phyloP scores from a whole-genome alignment of 2,329 filamentous ascomycete genomes.

The Epichloe amarillans region DNA sequence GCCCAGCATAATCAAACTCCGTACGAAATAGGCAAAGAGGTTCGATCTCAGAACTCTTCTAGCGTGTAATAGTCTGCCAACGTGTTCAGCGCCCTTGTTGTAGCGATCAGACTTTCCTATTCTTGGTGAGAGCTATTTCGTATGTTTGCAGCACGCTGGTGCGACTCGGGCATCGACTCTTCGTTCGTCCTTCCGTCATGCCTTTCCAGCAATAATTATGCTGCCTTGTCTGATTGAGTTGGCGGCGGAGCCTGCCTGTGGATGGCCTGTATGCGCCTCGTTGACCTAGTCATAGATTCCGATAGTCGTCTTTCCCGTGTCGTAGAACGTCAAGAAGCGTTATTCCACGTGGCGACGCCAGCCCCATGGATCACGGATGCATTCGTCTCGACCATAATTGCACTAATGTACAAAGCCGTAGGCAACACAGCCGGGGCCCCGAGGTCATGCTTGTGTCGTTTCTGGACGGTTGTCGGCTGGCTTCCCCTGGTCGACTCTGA shows the following conservation, averaged over 20 bases:
- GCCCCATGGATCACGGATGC: neutral
- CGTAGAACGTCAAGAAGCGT: neutral
- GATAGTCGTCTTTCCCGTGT: too few species aligned
- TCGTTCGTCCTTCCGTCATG: too few species aligned
- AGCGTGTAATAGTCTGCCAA: neutral
- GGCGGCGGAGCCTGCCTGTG: neutral
- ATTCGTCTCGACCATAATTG: neutral
- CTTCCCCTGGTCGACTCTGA: neutral
- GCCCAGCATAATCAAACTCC: neutral
- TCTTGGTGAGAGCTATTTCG: neutral
- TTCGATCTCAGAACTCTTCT: neutral
- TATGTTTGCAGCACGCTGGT: neutral
- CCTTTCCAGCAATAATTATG: too few species aligned
- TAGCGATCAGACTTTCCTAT: neutral
- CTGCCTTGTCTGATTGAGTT: neutral
- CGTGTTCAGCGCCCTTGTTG: neutral
- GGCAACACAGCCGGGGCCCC: neutral
- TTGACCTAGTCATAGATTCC: too few species aligned
- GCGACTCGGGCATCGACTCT: too few species aligned
- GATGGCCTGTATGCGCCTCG: too few species aligned
- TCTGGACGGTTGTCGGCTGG: neutral
- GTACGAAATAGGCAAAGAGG: neutral
- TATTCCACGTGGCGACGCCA: neutral
- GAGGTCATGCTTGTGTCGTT: neutral
- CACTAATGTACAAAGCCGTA: neutral